phyloP scores from a whole-genome alignment of 495 filamentous ascomycete genomes.

The Mycothermus thermophilus region DNA sequence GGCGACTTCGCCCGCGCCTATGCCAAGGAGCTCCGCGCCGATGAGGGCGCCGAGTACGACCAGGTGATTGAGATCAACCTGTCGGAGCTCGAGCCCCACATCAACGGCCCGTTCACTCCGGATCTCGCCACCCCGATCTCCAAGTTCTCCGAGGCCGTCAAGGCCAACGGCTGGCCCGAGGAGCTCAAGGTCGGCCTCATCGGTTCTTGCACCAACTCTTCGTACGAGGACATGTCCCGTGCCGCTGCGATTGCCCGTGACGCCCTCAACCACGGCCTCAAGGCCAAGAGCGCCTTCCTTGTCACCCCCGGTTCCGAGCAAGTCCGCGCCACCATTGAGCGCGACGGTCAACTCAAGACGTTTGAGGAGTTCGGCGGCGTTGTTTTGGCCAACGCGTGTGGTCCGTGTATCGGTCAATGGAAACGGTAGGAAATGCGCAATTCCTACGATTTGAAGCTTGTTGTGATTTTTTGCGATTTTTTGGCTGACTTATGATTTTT shows the following conservation, averaged over 20 bases:
- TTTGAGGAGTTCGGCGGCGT: slow-evolving; percentile 96
- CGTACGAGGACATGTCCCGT: slow-evolving; percentile 98
- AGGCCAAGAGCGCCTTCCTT: slow-evolving; percentile 86
- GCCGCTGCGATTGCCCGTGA: slow-evolving; percentile 90
- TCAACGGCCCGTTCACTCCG: slow-evolving; percentile 99
- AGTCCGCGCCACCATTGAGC: slow-evolving; percentile 87
- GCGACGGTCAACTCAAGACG: slow-evolving; percentile 89
- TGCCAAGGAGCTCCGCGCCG: slow-evolving; percentile 73
- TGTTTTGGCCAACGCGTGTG: slow-evolving; percentile 93
- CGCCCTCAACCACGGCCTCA: slow-evolving; percentile 84
- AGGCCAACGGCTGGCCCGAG: slow-evolving; percentile 90
- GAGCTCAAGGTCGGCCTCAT: slow-evolving; percentile 95
- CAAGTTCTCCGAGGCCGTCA: slow-evolving; percentile 89
- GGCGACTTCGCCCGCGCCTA: slow-evolving; percentile 80
- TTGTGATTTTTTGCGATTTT: no score
- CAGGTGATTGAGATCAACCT: slow-evolving; percentile 94
- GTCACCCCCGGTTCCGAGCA: slow-evolving; percentile 97
- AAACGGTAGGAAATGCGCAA: slow-evolving; percentile 82
- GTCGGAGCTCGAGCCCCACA: slow-evolving; percentile 86
- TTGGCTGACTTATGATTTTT: no score
- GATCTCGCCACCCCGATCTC: slow-evolving; percentile 97
- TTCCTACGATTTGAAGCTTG: no score
- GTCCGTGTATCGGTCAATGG: slow-evolving; percentile 74
- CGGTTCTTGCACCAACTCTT: slow-evolving; percentile 98
- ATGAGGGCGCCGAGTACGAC: slow-evolving; percentile 92